phyloP scores from a whole-genome alignment of 108 stramenopile species.

The Stephanodiscus minutulus region DNA sequence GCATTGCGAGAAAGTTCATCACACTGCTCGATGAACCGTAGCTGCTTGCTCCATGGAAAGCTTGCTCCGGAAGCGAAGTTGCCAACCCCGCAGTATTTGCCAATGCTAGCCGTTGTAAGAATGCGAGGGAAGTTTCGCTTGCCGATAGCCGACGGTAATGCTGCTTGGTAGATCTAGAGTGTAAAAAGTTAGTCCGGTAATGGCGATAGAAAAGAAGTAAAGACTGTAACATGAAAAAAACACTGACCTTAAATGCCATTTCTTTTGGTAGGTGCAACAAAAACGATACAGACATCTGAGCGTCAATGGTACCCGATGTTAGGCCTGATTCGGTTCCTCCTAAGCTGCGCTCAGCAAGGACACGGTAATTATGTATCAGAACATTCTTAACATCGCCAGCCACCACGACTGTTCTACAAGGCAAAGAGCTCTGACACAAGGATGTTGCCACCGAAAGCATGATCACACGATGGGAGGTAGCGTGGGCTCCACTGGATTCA shows the following conservation, averaged over 20 bases:
- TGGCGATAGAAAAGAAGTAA: no score
- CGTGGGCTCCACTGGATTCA: constrained; percentile 65
- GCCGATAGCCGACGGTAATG: constrained; percentile 80
- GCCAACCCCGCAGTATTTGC: constrained; percentile 55
- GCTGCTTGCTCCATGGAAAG: constrained; percentile 68
- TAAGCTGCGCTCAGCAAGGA: constrained; percentile 70
- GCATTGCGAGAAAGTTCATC: constrained; percentile 57
- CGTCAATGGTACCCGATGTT: constrained; percentile 72
- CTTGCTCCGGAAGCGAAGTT: constrained; percentile 34
- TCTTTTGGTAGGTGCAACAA: constrained; percentile 69
- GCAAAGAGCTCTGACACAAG: constrained; percentile 28
- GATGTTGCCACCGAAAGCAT: constrained; percentile 40
- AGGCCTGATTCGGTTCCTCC: constrained; percentile 79
- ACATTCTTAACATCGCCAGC: constrained; percentile 11
- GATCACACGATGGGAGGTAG: constrained; percentile 59
- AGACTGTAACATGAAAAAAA: neutral
- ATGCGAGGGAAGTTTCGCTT: constrained; percentile 72
- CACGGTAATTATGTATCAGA: constrained; percentile 15
- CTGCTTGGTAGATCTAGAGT: constrained; percentile 61
- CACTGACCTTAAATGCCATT: constrained; percentile 64
- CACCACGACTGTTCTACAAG: neutral
- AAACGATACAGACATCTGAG: constrained; percentile 63
- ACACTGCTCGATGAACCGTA: constrained; percentile 74
- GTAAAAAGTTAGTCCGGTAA: neutral
- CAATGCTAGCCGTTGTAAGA: constrained; percentile 66